Evolutionary conservation across 2,329 filamentous ascomycete species (phyloP).

Genomic region (Xylaria sp.): DNA sequence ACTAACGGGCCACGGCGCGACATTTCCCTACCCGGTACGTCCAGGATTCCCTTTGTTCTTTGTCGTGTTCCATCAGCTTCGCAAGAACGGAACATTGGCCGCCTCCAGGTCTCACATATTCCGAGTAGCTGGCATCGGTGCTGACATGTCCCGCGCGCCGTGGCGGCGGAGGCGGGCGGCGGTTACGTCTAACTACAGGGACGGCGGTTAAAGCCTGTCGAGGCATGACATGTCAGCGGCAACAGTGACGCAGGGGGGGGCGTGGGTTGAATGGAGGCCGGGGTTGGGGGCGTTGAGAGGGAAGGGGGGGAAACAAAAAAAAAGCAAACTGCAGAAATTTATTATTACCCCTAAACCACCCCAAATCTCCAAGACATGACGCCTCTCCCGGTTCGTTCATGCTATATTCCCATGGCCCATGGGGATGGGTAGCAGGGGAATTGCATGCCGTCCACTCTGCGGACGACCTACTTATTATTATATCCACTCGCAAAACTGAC

Average conservation of each 20-base stretch:
- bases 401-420: neutral
- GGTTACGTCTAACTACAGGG: neutral
- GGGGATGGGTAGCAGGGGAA: neutral
- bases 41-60: neutral
- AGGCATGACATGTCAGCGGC: slow-evolving; percentile 6
- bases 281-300: neutral
- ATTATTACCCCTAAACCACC: neutral
- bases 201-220: neutral
- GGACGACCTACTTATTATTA: no score
- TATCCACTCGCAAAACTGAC: no score
- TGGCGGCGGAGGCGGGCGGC: slow-evolving; percentile 9
- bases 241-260: slow-evolving; percentile 6
- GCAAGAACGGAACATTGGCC: slow-evolving; percentile 2
- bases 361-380: neutral
- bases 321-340: slow-evolving; percentile 10
- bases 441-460: neutral
- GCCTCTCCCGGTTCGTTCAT: neutral
- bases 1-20: neutral
- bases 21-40: neutral
- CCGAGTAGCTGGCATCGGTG: slow-evolving; percentile 19
- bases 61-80: neutral
- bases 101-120: slow-evolving; percentile 1
- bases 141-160: slow-evolving; percentile 17
- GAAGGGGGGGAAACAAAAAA: neutral
- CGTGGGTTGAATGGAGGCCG: neutral